These are phyloP conservation scores for Berkeleyomyces rouxiae DNA, from an alignment of 2,329 filamentous ascomycete genomes.

Conservation along the genomic window DNA sequence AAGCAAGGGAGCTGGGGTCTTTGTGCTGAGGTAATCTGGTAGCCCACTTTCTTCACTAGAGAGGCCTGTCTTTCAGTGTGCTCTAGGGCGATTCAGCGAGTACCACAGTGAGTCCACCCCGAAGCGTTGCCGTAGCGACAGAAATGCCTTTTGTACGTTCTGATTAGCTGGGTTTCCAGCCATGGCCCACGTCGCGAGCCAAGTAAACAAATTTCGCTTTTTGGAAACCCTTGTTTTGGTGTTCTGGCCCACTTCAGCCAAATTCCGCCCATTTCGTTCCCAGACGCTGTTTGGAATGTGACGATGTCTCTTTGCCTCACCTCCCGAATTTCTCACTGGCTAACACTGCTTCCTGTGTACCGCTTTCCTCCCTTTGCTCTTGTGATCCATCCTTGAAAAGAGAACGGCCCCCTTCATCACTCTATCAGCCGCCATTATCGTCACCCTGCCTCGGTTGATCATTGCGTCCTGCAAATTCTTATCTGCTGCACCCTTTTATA, in stretches of 20 bases:
- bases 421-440: not conserved
- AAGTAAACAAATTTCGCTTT: slow-evolving; percentile 7
- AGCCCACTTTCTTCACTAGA: not conserved
- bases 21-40: no score
- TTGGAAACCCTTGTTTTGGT: not conserved
- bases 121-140: slow-evolving; percentile 9
- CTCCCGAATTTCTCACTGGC: not conserved
- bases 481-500: not conserved
- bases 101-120: not conserved
- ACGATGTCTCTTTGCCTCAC: not conserved
- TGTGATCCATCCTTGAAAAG: not conserved
- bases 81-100: no score
- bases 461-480: not conserved
- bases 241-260: not conserved
- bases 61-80: not conserved
- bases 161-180: not conserved
- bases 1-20: not conserved
- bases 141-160: not conserved
- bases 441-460: not conserved
- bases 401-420: not conserved
- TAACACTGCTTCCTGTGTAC: not conserved
- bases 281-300: not conserved
- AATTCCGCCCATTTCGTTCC: not conserved
- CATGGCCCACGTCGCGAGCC: not conserved
- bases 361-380: not conserved